Percentiles rank a stretch among this genome's conserved stretches.
Conservation (phyloP, 345 rosid genomes). For the Brassica napus region Da-Ae NC_063450.1:47067001-47067500, state of each 20-base stretch:
- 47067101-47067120: slow-evolving; percentile 29
- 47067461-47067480: not conserved
- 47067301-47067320: slow-evolving; percentile 33
- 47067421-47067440: slow-evolving; percentile 76
- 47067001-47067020: slow-evolving; percentile 4
- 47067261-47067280: not conserved
- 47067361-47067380: slow-evolving; percentile 70
- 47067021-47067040: slow-evolving; percentile 21
- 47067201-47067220: not conserved
- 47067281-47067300: slow-evolving; percentile 37
- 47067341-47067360: slow-evolving; percentile 60
- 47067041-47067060: not conserved
- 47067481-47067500: not conserved
- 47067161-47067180: slow-evolving; percentile 27
- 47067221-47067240: not conserved
- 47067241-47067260: slow-evolving; percentile 4
- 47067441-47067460: slow-evolving; percentile 45
- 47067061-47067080: slow-evolving; percentile 11
- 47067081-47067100: slow-evolving; percentile 13
- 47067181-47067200: slow-evolving; percentile 33
- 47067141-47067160: slow-evolving; percentile 22
- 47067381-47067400: slow-evolving; percentile 74
- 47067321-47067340: slow-evolving; percentile 26
- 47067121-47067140: slow-evolving; percentile 13
- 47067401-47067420: slow-evolving; percentile 73